Evolutionary conservation across 1,139 yeast genomes (phyloP).

Genomic region (Candida sp.): DNA sequence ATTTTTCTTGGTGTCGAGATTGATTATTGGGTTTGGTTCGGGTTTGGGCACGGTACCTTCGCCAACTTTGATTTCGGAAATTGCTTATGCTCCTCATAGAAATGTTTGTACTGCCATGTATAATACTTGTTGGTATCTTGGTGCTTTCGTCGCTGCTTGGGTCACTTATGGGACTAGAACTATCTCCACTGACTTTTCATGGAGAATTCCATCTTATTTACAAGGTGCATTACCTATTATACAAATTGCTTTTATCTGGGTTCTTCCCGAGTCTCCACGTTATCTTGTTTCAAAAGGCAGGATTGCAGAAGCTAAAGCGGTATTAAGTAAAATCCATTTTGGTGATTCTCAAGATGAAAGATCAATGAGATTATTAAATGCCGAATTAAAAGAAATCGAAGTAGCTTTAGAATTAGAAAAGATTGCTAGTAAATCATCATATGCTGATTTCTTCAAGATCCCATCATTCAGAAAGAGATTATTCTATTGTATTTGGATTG

Average conservation of each 20-base stretch:
- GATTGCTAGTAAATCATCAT: conserved; percentile 20
- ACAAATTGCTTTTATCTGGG: conserved; percentile 22
- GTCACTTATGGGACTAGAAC: conserved; percentile 45
- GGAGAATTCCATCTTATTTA: conserved; percentile 47
- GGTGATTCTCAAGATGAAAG: conserved; percentile 28
- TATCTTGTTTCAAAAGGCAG: conserved; percentile 34
- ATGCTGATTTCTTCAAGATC: conserved; percentile 31
- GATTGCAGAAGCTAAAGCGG: conserved; percentile 32
- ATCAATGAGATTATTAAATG: conserved; percentile 34
- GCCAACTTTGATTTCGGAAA: conserved; percentile 37
- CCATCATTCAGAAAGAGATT: conserved; percentile 43
- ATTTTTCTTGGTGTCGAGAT: conserved; percentile 35
- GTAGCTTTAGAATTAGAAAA: conserved; percentile 35
- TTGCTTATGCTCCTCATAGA: conserved; percentile 48
- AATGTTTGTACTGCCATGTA: conserved; percentile 42
- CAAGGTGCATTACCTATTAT: conserved; percentile 36
- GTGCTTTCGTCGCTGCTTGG: conserved; percentile 56
- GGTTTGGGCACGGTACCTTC: conserved; percentile 36
- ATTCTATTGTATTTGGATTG: conserved; percentile 30
- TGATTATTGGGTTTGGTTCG: conserved; percentile 42
- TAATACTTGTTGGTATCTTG: conserved; percentile 50
- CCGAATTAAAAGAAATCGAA: conserved; percentile 45
- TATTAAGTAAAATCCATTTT: conserved; percentile 41
- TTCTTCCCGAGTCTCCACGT: conserved; percentile 49
- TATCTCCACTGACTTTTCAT: conserved; percentile 24